Evolutionary conservation across 2,329 filamentous ascomycete genomes (phyloP).

Genomic region (Microascus cirrosus): DNA sequence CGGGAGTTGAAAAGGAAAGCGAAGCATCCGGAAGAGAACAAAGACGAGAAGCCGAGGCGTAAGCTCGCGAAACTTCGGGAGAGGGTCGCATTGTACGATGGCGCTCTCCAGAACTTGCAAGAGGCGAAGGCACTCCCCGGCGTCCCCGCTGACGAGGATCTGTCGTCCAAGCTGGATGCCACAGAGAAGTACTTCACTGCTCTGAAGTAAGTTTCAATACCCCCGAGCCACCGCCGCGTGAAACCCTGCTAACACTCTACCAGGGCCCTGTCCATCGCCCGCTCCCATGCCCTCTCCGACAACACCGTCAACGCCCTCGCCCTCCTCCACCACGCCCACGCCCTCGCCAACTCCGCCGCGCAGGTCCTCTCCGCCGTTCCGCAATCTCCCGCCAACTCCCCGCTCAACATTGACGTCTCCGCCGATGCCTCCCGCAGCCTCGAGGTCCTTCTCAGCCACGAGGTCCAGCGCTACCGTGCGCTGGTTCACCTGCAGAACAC

Average conservation of each 20-base stretch:
- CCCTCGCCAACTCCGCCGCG: constrained; percentile 44
- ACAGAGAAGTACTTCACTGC: constrained; percentile 79
- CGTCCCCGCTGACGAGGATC: constrained; percentile 69
- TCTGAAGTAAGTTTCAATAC: constrained; percentile 52
- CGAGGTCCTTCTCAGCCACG: constrained; percentile 49
- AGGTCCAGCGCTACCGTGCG: constrained; percentile 73
- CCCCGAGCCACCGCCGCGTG: too few species aligned
- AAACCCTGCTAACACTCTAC: neutral
- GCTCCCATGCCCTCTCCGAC: constrained; percentile 67
- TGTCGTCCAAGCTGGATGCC: constrained; percentile 67
- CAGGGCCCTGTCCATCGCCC: constrained; percentile 72
- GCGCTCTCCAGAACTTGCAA: constrained; percentile 80
- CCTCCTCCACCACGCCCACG: constrained; percentile 62
- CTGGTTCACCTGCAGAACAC: constrained; percentile 73
- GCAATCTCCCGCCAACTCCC: constrained; percentile 14
- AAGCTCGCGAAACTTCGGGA: constrained; percentile 76
- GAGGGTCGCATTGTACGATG: constrained; percentile 81
- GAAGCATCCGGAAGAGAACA: constrained; percentile 25
- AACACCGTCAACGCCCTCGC: constrained; percentile 73
- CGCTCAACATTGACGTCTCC: constrained; percentile 17
- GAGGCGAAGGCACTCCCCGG: constrained; percentile 83
- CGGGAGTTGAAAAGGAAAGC: constrained; percentile 41
- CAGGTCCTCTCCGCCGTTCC: constrained; percentile 24
- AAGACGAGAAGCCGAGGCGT: constrained; percentile 58
- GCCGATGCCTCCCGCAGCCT: constrained; percentile 37